Base-by-base conservation (phyloP, 108 stramenopile species). In the Epithemia pelagica region DNA sequence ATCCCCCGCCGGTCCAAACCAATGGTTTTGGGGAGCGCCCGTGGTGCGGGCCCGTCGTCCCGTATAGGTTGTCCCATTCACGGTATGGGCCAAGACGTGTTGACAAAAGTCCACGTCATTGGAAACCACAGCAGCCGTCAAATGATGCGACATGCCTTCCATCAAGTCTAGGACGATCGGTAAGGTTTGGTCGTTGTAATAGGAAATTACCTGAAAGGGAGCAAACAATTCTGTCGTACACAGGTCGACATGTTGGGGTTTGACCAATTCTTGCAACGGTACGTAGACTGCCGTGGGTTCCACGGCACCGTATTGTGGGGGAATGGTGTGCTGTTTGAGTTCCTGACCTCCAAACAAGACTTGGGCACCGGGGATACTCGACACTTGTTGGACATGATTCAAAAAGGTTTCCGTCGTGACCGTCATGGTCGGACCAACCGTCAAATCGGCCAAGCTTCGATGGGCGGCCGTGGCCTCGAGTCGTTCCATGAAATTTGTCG, bases 1-100 rank as follows among this genome's bases (percentile, higher is more conserved):
- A 76, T 96, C 94, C 10, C 96, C 95, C 7, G 89, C 89, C 25
- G 96, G 85, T 70, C 98, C 98, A 72, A 99, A 99, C 98, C 98
- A 99, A 78, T 99, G 98, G 78, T 99, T 99, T 69, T 96, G 95
- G n/a, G 98, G 98, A 2, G 98, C 98, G 30, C 97, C 97, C 1
- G 98, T 99, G 3, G 98, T 99, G 27, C 98, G 80, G 8, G 97
- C 98, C 25, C 98, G 85, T 28, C 86, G 82, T 25, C 98, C 98
- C 20, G 80, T 81, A 75, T 99, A 99, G 18, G 97, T 98, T 7
- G 98, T 99, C 30, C 98, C 98, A 74, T 99, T 99, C 29, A 99
- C 97, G 0, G 98, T 96, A 79, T 89, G 74, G 31, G 84, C 86
- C 57, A 99, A 78, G 54, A 99, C 82, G 26, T 84, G 70, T 61